Base-by-base conservation (phyloP, 2,329 filamentous ascomycete species). In the Colletotrichum higginsianum region DNA sequence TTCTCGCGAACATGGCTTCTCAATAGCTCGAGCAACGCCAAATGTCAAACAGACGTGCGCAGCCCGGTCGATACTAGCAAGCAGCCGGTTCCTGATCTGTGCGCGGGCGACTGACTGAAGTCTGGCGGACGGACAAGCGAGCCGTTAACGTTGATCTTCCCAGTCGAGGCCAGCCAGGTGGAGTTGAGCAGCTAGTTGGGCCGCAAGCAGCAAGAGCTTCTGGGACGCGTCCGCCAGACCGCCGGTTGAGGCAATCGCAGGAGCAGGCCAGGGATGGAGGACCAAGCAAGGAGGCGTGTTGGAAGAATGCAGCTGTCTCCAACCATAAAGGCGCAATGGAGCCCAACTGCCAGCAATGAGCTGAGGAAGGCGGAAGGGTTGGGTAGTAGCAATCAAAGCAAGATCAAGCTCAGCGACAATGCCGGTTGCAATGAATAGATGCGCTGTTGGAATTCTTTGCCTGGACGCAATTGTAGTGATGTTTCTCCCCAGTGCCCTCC, bases 11-110 rank as follows among this genome's bases (percentile, higher is more conserved):
- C 58, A 64, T 50, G 53, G 69, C 46, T 68, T 60, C 12, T 23
- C 46, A 63, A 68, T 71, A 71, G 65, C 65, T 69, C 53, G 53
- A 63, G 68, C 68, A 42, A 63, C 60, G 38, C 21, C 57, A 63
- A 9, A 63, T 47, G 66, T 56, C 69, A 63, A 69, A 68, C 65
- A 72, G 35, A 55, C 60, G 62, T 70, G 62, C 67, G 63, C 62
- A 49, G 66, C 63, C 42, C 62, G 49, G 50, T 67, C 40, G 53
- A 55, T 58, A 63, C 40, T 64, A 60, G 50, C 46, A 26, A 26
- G 44, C 50, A 35, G 35, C 65, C 52, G 64, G 58, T 49, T 47
- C 53, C 30, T 60, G 65, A 60, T 69, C 69, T 72, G 69, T 72
- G 65, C 69, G 53, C 60, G 16, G n/a, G 40, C 47, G 69, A 71